Evolutionary conservation across 805 yeast genomes (phyloP).

Genomic region (Saccharomycopsis capsularis): DNA sequence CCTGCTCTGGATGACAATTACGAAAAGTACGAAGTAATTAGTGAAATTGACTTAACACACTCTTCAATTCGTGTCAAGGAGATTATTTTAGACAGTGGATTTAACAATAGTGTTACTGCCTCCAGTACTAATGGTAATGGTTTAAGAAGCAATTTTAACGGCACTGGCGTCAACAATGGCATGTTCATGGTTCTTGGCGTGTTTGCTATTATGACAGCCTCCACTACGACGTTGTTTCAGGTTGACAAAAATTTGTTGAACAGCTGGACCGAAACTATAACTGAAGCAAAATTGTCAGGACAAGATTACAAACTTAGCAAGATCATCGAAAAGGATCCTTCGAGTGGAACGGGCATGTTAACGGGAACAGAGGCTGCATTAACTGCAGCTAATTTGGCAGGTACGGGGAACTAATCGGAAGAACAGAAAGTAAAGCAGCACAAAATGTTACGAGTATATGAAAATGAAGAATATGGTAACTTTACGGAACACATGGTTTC

Average conservation of each 20-base stretch:
- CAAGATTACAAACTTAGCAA: slow-evolving; percentile 32
- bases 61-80: slow-evolving; percentile 45
- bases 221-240: slow-evolving; percentile 41
- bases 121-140: background rate
- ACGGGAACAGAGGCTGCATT: slow-evolving; percentile 28
- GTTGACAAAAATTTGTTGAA: slow-evolving; percentile 44
- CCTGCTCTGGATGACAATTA: background rate
- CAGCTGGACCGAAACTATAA: slow-evolving; percentile 45
- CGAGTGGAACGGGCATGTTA: slow-evolving; percentile 24
- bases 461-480: no score
- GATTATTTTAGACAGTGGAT: slow-evolving; percentile 34
- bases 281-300: slow-evolving; percentile 37
- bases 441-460: no score
- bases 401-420: no score
- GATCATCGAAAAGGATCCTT: slow-evolving; percentile 23
- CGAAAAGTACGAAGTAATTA: slow-evolving; percentile 34
- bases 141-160: slow-evolving; percentile 18
- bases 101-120: background rate
- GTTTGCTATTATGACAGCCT: slow-evolving; percentile 42
- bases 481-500: no score
- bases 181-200: slow-evolving; percentile 34
- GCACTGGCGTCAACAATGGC: slow-evolving; percentile 8
- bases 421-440: no score
- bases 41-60: slow-evolving; percentile 42
- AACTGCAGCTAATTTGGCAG: slow-evolving; percentile 29